These are phyloP conservation scores for Lepidium didymum DNA, from an alignment of 345 rosid species.

Conservation along the genomic window DNA sequence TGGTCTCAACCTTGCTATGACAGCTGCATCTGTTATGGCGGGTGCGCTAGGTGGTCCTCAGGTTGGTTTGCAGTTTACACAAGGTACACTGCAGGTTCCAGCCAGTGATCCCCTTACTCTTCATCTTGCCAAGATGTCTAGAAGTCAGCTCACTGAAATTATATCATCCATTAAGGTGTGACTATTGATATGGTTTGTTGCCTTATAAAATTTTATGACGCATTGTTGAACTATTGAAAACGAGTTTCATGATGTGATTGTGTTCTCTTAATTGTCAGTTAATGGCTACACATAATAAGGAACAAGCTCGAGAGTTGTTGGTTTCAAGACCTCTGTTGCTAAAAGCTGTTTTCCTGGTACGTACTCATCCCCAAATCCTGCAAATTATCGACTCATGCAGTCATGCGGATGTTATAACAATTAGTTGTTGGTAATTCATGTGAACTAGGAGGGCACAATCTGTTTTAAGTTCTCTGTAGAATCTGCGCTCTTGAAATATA, in stretches of 20 bases:
- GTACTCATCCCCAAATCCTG: background rate
- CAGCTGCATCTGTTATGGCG: slow-evolving; percentile 71
- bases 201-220: background rate
- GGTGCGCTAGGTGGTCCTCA: slow-evolving; percentile 77
- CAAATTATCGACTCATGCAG: background rate
- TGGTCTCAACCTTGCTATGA: slow-evolving; percentile 72
- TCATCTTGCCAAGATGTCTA: slow-evolving; percentile 81
- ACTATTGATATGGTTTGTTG: background rate
- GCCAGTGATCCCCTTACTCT: slow-evolving; percentile 85
- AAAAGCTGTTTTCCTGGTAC: slow-evolving; percentile 89
- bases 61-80: slow-evolving; percentile 43
- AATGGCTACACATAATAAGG: slow-evolving; percentile 69
- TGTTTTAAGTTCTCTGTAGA: background rate
- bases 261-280: slow-evolving; percentile 32
- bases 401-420: background rate
- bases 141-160: slow-evolving; percentile 73
- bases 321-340: slow-evolving; percentile 64
- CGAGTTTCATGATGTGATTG: slow-evolving; percentile 4
- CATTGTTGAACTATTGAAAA: slow-evolving; percentile 4
- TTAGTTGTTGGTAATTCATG: background rate
- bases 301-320: slow-evolving; percentile 67
- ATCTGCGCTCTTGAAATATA: background rate
- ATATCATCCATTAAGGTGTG: slow-evolving; percentile 75
- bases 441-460: background rate
- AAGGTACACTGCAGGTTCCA: slow-evolving; percentile 43